Percentiles rank a stretch among this genome's conserved stretches.
Evolutionary conservation across 305 asterid genomes (phyloP).

Genomic region (Solanum aculeatissimum): DNA sequence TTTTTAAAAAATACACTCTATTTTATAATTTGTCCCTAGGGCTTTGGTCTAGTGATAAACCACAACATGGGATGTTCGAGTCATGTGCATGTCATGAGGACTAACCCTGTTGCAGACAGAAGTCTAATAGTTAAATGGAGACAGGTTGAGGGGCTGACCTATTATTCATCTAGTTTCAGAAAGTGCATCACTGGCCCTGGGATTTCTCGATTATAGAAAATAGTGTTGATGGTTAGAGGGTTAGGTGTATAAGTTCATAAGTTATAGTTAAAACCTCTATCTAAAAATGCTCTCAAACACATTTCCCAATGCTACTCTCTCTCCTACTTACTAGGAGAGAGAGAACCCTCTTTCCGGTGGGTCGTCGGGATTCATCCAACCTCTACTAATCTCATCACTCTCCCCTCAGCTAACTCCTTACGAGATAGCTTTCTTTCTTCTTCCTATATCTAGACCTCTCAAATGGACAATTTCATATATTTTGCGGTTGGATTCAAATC

Average conservation of each 20-base stretch:
- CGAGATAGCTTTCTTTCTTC: no score
- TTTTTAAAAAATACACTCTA: background rate
- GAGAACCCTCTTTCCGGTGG: no score
- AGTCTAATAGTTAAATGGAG: background rate
- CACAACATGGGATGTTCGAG: background rate
- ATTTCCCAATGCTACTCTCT: no score
- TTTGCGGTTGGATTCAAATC: no score
- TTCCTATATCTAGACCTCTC: no score
- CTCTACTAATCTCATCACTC: no score
- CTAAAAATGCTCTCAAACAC: no score
- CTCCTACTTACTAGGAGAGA: no score
- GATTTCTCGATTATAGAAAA: background rate
- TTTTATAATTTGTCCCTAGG: background rate
- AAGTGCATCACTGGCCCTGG: background rate
- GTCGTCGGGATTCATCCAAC: no score
- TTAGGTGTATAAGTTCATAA: background rate
- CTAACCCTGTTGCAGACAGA: background rate
- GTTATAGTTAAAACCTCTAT: no score
- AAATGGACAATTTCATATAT: no score
- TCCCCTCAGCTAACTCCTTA: no score
- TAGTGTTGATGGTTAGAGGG: background rate
- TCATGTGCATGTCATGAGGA: background rate
- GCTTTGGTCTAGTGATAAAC: background rate
- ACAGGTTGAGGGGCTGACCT: background rate
- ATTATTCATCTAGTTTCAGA: background rate